Percentiles rank a stretch among this genome's conserved stretches.
Evolutionary conservation across 2,329 filamentous ascomycete genomes (phyloP).

Genomic region (Lecanicillium sp.): DNA sequence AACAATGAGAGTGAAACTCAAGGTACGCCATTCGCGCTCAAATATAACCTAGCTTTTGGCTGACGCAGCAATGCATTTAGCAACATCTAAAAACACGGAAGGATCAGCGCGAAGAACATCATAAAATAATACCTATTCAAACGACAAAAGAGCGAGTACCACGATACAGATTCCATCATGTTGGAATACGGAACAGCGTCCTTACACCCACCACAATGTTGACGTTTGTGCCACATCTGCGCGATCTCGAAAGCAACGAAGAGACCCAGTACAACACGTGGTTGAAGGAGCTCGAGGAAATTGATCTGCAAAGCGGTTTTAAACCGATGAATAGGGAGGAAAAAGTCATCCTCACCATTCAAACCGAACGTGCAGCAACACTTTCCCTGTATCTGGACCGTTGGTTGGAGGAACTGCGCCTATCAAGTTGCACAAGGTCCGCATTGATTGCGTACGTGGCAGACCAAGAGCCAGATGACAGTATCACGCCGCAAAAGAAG

Average conservation of each 20-base stretch:
- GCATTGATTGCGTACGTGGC: constrained; percentile 50
- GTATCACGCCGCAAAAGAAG: constrained; percentile 50
- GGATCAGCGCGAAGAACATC: constrained; percentile 37
- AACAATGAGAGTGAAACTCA: constrained; percentile 45
- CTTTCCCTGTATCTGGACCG: constrained; percentile 48
- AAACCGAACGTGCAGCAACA: constrained; percentile 46
- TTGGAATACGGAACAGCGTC: constrained; percentile 54
- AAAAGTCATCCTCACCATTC: constrained; percentile 43
- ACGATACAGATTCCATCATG: constrained; percentile 53
- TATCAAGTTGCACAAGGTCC: constrained; percentile 47
- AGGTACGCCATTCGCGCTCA: constrained; percentile 31
- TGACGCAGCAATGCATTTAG: constrained; percentile 24
- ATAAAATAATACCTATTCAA: constrained; percentile 40
- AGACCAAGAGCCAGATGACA: constrained; percentile 39
- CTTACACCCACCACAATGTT: constrained; percentile 55
- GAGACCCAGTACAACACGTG: constrained; percentile 50
- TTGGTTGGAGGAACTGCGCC: constrained; percentile 45
- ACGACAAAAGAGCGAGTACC: constrained; percentile 48
- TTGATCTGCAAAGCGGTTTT: constrained; percentile 53
- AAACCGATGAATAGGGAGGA: constrained; percentile 47
- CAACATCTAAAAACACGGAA: constrained; percentile 40
- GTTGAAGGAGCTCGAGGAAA: constrained; percentile 51
- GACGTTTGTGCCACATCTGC: constrained; percentile 53
- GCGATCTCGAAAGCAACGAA: constrained; percentile 51
- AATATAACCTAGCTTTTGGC: neutral